Conservation (phyloP, 228 moss, liverwort and hornwort genomes). For the Sphagnum magellanicum region DNA sequence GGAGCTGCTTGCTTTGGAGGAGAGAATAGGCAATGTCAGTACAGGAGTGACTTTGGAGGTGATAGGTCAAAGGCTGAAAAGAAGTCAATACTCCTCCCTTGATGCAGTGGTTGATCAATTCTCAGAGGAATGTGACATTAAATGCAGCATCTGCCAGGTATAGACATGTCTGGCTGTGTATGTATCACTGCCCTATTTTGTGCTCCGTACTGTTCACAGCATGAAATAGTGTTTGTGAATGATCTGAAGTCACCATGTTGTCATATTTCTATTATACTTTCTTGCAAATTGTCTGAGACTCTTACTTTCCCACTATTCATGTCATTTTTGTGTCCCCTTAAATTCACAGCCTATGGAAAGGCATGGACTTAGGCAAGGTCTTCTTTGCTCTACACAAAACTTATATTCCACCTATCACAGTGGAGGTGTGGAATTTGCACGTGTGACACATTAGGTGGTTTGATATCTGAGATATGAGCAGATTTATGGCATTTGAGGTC, state of each 20-base stretch:
- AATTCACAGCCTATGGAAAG: no score
- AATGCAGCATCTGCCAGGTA: constrained; percentile 93
- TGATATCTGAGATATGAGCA: not conserved
- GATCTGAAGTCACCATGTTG: not conserved
- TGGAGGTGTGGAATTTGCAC: not conserved
- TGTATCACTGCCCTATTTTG: not conserved
- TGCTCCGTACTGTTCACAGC: not conserved
- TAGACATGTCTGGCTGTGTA: not conserved
- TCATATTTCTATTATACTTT: not conserved
- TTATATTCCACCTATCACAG: no score
- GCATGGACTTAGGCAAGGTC: no score
- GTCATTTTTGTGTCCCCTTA: no score
- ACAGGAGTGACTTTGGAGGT: constrained; percentile 61
- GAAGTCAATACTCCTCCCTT: constrained; percentile 55
- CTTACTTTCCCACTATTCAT: no score
- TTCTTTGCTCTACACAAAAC: no score
- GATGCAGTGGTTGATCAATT: constrained; percentile 47
- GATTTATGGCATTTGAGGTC: not conserved
- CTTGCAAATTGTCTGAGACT: not conserved
- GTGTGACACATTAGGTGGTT: not conserved
- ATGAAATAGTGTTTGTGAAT: not conserved
- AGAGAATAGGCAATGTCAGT: constrained; percentile 89
- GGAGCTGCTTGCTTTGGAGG: constrained; percentile 91
- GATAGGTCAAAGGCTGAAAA: constrained; percentile 55
- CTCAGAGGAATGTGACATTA: constrained; percentile 77